These are phyloP conservation scores for Panaeolus cyanescens DNA, from an alignment of 768 basidiomycete genomes.

Conservation along the genomic window DNA sequence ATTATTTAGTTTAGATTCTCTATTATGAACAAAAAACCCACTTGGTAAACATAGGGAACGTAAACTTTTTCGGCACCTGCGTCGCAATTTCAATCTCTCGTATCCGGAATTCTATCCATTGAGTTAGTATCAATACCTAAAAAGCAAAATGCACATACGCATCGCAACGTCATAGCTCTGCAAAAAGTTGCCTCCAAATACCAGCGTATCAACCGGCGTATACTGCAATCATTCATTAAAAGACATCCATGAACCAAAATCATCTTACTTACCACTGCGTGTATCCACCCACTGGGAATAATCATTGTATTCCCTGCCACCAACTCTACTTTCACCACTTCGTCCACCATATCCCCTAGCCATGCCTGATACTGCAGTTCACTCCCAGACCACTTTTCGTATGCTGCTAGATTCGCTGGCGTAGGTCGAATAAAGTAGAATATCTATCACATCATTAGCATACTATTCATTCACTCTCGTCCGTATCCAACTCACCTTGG, in stretches of 20 bases:
- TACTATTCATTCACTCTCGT: slow-evolving; percentile 3
- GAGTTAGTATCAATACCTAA: not conserved
- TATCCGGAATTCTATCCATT: slow-evolving; percentile 75
- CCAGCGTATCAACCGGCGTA: slow-evolving; percentile 90
- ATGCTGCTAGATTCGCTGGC: slow-evolving; percentile 79
- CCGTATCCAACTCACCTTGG: slow-evolving; percentile 56
- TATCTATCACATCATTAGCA: slow-evolving; percentile 44
- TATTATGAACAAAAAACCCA: slow-evolving; percentile 28
- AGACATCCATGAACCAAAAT: not conserved
- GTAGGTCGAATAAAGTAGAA: slow-evolving; percentile 98
- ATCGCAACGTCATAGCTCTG: slow-evolving; percentile 89
- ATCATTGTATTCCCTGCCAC: slow-evolving; percentile 86
- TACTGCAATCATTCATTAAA: slow-evolving; percentile 49
- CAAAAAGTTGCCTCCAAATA: slow-evolving; percentile 97
- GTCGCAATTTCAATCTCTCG: slow-evolving; percentile 92
- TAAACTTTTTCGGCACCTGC: slow-evolving; percentile 89
- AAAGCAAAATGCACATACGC: slow-evolving; percentile 51
- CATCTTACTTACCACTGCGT: slow-evolving; percentile 77
- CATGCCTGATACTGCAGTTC: slow-evolving; percentile 87
- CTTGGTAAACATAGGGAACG: slow-evolving; percentile 83
- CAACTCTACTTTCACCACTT: slow-evolving; percentile 84
- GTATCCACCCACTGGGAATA: slow-evolving; percentile 97
- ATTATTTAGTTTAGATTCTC: not conserved
- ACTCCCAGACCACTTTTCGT: slow-evolving; percentile 92
- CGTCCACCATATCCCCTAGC: slow-evolving; percentile 92